Evolutionary conservation across 2,329 filamentous ascomycete genomes (phyloP), one percentile per base, ranked within the genome.

Genomic region (Orbilia oligospora): DNA sequence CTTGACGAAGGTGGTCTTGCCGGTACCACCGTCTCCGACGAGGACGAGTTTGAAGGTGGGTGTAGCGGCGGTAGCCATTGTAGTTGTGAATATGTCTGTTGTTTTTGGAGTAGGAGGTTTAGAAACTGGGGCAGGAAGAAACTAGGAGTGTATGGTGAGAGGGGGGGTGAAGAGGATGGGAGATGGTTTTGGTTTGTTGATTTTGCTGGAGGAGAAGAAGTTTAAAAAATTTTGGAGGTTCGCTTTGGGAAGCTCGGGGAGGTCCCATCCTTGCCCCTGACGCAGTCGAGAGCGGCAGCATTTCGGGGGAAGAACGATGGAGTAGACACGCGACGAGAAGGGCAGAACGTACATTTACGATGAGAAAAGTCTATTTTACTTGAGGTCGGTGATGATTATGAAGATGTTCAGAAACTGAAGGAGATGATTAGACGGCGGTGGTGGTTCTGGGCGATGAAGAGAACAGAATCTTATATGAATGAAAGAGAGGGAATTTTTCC

Each of bases 1-100:
- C 92, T 99, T 99, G 90, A 99, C 96, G 87, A 99, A 99, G 85
- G 96, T 99, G 86, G 96, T 99, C 96, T 99, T 99, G 88, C 96
- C 96, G 84, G 96, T 99, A 90, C 96, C 96, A 87, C 96, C 96
- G 86, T 99, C 96, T 86, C 96, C 96, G 85, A 99, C 96, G 87
- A 99, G 93, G 86, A 99, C 96, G 84, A 99, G 93, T 93, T 99
- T 99, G 92, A 99, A 99, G 86, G 93, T 97, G 82, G 95, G 93
- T 51, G 48, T 51, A 16, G 44, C 44, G 9, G 44, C 3, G 82
- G 88, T 84, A 80, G 92, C 90, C 93, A 96, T 97, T 84, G 79
- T 87, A 82, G 80, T 30, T 48, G 48, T 27, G 20, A 3, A 20
- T 67, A 48, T 48, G 36, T 61, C 75, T 76, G 56, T 78, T 12